Conservation (phyloP, 805 yeast genomes). For the Hanseniaspora nectarophila region DNA sequence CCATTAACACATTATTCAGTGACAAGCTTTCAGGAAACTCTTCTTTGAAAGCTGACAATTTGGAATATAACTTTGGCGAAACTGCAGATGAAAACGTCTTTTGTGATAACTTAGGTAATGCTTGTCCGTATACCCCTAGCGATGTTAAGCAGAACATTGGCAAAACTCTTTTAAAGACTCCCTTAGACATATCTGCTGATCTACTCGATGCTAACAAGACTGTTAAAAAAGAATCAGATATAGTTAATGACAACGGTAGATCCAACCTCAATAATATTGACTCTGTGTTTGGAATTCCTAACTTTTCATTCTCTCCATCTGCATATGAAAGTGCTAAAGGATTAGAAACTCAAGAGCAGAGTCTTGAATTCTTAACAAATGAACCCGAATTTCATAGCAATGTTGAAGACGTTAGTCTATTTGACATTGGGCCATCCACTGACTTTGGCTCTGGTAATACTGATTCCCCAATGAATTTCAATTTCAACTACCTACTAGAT, state of each 20-base stretch:
- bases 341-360: not conserved
- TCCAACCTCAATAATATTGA: not conserved
- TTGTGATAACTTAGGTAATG: slow-evolving; percentile 5
- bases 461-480: not conserved
- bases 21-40: not conserved
- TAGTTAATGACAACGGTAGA: not conserved
- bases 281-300: slow-evolving; percentile 4
- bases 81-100: slow-evolving; percentile 7
- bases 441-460: not conserved
- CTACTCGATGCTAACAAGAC: not conserved
- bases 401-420: not conserved
- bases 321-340: slow-evolving; percentile 1
- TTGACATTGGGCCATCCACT: no score
- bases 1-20: not conserved
- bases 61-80: slow-evolving; percentile 1
- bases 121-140: slow-evolving; percentile 12
- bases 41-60: not conserved
- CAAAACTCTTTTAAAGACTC: not conserved
- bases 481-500: not conserved
- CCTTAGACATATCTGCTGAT: not conserved
- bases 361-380: not conserved
- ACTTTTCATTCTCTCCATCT: slow-evolving; percentile 11
- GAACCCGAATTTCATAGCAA: not conserved
- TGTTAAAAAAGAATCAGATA: not conserved
- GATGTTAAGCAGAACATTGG: not conserved